phyloP scores from a whole-genome alignment of 768 basidiomycete genomes.

The Leucogyrophana mollusca region DNA sequence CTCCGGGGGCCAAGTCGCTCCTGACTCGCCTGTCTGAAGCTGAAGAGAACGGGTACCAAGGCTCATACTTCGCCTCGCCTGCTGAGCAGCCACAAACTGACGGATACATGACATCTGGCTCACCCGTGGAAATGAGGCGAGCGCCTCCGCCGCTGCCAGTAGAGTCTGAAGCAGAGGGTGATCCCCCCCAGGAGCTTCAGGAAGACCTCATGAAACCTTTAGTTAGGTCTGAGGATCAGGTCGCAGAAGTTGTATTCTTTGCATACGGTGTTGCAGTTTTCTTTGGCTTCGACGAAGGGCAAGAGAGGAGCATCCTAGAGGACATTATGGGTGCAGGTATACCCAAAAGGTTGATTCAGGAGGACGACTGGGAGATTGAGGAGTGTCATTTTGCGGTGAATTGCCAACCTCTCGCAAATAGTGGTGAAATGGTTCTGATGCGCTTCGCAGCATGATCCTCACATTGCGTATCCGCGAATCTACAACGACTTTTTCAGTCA shows the following conservation, averaged over 20 bases:
- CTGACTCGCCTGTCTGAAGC: conserved; percentile 76
- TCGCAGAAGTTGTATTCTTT: conserved; percentile 79
- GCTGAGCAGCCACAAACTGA: conserved; percentile 27
- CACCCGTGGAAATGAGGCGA: conserved; percentile 37
- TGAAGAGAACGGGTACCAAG: conserved; percentile 89
- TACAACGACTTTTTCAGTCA: conserved; percentile 96
- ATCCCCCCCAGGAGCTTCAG: background rate
- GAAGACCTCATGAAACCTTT: background rate
- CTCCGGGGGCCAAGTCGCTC: conserved; percentile 54
- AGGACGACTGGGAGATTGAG: conserved; percentile 88
- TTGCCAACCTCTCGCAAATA: conserved; percentile 11
- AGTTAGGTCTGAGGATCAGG: conserved; percentile 39
- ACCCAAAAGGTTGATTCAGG: conserved; percentile 56
- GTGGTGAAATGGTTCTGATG: conserved; percentile 5
- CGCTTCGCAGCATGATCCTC: conserved; percentile 75
- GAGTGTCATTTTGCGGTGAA: conserved; percentile 86
- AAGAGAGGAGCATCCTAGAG: conserved; percentile 83
- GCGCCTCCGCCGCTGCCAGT: conserved; percentile 6
- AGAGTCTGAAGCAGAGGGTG: conserved; percentile 12
- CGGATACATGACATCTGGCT: conserved; percentile 61
- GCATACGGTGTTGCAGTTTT: conserved; percentile 91
- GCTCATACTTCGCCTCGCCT: conserved; percentile 64
- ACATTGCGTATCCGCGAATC: conserved; percentile 84
- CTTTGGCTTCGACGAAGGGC: conserved; percentile 77
- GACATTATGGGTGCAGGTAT: conserved; percentile 75